Percentiles rank a stretch among this genome's conserved stretches.
phyloP scores from a whole-genome alignment of 129 eudicot species.

The Helianthus tuberosus region DNA sequence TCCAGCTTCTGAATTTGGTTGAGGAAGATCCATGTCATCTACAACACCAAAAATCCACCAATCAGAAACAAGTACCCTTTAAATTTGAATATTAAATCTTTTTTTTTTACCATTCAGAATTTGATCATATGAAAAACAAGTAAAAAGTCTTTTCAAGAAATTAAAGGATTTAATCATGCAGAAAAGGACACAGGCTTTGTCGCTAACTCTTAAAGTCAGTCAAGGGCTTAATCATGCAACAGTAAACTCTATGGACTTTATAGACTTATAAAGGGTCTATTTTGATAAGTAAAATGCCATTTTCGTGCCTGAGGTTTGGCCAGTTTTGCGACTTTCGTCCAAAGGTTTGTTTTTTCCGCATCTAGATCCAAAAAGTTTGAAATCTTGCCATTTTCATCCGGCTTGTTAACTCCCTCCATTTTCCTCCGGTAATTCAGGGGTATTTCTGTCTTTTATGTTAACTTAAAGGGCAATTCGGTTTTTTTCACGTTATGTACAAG shows the following conservation, averaged over 20 bases:
- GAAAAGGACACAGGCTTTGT: background rate
- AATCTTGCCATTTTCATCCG: too few relatives aligned
- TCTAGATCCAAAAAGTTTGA: too few relatives aligned
- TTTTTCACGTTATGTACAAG: too few relatives aligned
- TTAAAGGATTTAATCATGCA: background rate
- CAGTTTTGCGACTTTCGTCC: too few relatives aligned
- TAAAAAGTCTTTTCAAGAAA: background rate
- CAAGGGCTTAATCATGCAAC: too few relatives aligned
- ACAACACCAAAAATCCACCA: slow-evolving; percentile 21
- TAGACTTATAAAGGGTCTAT: background rate
- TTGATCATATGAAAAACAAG: background rate
- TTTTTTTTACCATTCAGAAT: background rate
- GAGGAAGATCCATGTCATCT: slow-evolving; percentile 97
- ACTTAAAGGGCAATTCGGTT: too few relatives aligned
- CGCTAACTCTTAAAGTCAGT: too few relatives aligned
- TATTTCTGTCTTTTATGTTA: too few relatives aligned
- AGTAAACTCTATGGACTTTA: background rate
- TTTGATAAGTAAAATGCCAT: background rate
- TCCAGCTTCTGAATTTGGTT: slow-evolving; percentile 87
- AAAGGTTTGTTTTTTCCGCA: too few relatives aligned
- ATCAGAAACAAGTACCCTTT: background rate
- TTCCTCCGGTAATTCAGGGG: too few relatives aligned
- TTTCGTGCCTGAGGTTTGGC: too few relatives aligned
- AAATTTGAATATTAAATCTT: background rate
- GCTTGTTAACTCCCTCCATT: too few relatives aligned